Evolutionary conservation across 108 stramenopile genomes (phyloP), one percentile per base, ranked within the genome.

Genomic region (Cyclotella baltica): DNA sequence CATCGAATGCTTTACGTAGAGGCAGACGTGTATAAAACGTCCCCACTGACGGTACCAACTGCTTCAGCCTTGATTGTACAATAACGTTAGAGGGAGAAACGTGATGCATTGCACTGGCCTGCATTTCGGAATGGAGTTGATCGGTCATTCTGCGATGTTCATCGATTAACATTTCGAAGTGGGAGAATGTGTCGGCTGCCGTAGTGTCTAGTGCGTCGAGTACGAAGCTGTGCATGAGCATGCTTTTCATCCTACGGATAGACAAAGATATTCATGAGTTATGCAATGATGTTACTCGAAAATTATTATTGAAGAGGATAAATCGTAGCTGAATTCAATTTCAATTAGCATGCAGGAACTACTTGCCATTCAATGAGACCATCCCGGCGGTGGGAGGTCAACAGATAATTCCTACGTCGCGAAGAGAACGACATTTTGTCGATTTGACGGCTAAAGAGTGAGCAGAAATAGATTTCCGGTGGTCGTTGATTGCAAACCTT

Each of bases 201-300:
- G 93, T 95, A 40, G 86, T 89, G 22, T 92, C 94, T 40, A 96
- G 83, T 3, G 88, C 85, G 72, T 96, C 95, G 13, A 96, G 76
- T 38, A 96, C 97, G 80, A 97, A 96, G 75, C 80, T 81, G 61
- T 97, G 97, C 84, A 85, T 91, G 30, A 97, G 84, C 95, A 97
- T 96, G 36, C 72, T 72, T 74, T 97, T 97, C 95, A 97, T 96
- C 92, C 90, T 91, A 59, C 30, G 15, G 29, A 22, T 19, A 18
- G 15, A 74, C 1, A 6, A 35, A 61, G 25, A 10, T 37, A 51
- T 25, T 3, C 55, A 57, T 28, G 13, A 23, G 25, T 28, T 57
- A 5, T 33, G 36, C 23, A 43, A 64, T 33, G 11, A n/a, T n/a
- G 1, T n/a, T 1, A n/a, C 40, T 4, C 18, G 47, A 48, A 16